A percentile compares a stretch with the other conserved stretches of the same genome.
Conservation (phyloP, 495 filamentous ascomycete species). For the Trichoderma erinaceum region DNA sequence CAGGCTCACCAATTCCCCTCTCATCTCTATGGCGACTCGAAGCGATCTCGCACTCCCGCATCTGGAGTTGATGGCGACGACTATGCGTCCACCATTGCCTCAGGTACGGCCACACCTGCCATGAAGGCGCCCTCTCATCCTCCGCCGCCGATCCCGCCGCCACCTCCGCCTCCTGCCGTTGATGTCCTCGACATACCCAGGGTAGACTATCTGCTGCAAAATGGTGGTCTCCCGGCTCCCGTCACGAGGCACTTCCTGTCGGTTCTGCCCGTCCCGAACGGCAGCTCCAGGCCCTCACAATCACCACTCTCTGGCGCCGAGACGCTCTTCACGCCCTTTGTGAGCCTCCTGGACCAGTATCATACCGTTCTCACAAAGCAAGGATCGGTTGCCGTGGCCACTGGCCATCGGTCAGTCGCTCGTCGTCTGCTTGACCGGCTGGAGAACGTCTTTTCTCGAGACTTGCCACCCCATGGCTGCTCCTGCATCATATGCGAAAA, state of each 20-base stretch:
- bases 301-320: conserved; percentile 52
- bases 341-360: conserved; percentile 79
- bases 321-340: conserved; percentile 70
- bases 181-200: conserved; percentile 57
- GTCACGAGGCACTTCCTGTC: conserved; percentile 63
- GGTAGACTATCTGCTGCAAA: conserved; percentile 83
- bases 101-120: conserved; percentile 34
- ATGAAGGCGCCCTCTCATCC: conserved; percentile 22
- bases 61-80: conserved; percentile 23
- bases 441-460: conserved; percentile 86
- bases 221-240: conserved; percentile 66
- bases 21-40: conserved; percentile 29
- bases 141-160: conserved; percentile 62
- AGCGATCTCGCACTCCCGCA: conserved; percentile 22
- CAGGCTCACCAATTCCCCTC: conserved; percentile 45
- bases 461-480: conserved; percentile 78
- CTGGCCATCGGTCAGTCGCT: conserved; percentile 92
- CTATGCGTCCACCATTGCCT: conserved; percentile 24
- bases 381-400: conserved; percentile 91
- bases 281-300: conserved; percentile 41
- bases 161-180: conserved; percentile 73
- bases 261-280: conserved; percentile 42
- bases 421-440: conserved; percentile 85
- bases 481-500: conserved; percentile 67
- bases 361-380: conserved; percentile 69